Conservation (phyloP, 2,329 filamentous ascomycete species). For the Calonectria honghensis region DNA sequence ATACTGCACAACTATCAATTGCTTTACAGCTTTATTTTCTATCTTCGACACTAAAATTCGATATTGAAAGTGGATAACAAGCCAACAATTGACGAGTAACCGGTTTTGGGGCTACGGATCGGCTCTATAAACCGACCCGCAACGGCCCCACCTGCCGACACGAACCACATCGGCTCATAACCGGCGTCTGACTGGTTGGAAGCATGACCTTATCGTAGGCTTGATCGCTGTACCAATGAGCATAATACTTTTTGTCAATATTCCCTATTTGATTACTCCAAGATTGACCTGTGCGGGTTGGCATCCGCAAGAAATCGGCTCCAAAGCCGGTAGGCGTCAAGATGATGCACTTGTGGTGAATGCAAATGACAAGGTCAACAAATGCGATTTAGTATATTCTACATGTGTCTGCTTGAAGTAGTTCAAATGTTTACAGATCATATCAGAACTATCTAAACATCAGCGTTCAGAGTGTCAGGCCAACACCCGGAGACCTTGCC, state of each 20-base stretch:
- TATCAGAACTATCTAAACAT: neutral
- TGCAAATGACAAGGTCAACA: neutral
- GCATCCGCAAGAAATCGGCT: neutral
- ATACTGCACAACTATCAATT: neutral
- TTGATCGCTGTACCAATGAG: neutral
- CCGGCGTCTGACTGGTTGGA: neutral
- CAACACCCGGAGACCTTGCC: conserved; percentile 20
- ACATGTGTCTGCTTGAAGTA: no score
- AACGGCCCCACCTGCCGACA: conserved; percentile 10
- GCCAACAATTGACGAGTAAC: neutral
- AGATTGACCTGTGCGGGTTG: neutral
- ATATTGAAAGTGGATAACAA: no score
- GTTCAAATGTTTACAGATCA: no score
- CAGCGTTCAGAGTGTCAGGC: conserved; percentile 8
- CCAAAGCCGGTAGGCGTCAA: neutral
- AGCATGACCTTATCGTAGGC: neutral
- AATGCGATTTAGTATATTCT: neutral
- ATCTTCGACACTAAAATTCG: neutral
- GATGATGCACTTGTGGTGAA: neutral
- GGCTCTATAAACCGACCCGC: neutral
- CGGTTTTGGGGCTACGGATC: neutral
- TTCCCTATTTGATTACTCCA: neutral
- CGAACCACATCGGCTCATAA: neutral
- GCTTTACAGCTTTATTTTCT: neutral
- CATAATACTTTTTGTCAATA: neutral